Conservation (phyloP, 768 basidiomycete species). For the Boletus huronensis region DNA sequence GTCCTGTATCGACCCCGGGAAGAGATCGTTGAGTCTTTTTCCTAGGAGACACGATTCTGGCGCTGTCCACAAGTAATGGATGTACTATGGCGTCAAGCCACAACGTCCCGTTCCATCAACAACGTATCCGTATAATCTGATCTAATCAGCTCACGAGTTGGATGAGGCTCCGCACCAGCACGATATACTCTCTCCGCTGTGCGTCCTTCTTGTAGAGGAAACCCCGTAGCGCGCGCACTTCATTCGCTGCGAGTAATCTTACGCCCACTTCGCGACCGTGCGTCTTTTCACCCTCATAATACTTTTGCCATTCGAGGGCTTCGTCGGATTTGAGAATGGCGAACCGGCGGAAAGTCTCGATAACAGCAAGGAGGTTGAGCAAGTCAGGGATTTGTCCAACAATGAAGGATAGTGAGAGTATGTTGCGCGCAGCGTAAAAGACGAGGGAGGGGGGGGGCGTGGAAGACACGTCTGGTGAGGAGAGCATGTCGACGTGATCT, state of each 20-base stretch:
- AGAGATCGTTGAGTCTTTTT: conserved; percentile 24
- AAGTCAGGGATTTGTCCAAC: conserved; percentile 31
- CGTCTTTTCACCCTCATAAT: conserved; percentile 12
- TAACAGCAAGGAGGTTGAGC: conserved; percentile 19
- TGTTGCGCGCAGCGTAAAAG: conserved; percentile 29
- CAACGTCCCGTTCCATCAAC: background rate
- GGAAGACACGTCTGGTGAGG: background rate
- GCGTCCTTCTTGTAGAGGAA: conserved; percentile 13
- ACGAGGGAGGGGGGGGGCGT: conserved; percentile 15
- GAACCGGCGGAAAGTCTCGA: conserved; percentile 25
- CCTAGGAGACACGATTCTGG: conserved; percentile 26
- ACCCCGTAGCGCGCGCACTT: conserved; percentile 10
- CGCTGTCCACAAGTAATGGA: conserved; percentile 28
- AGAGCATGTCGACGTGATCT: conserved; percentile 10
- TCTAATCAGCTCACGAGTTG: conserved; percentile 13
- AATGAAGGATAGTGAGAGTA: conserved; percentile 28
- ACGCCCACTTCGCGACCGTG: conserved; percentile 5
- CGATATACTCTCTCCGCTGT: conserved; percentile 22
- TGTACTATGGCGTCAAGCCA: conserved; percentile 14
- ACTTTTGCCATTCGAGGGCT: conserved; percentile 27
- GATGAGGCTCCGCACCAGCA: conserved; percentile 21
- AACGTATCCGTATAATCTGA: background rate
- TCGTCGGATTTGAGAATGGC: conserved; percentile 15
- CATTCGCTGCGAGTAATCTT: conserved; percentile 18
- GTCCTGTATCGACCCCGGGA: conserved; percentile 25